Percentiles rank a stretch among this genome's conserved stretches.
Evolutionary conservation across 257 asterid genomes (phyloP).

Genomic region (Galeopsis tetrahit): DNA sequence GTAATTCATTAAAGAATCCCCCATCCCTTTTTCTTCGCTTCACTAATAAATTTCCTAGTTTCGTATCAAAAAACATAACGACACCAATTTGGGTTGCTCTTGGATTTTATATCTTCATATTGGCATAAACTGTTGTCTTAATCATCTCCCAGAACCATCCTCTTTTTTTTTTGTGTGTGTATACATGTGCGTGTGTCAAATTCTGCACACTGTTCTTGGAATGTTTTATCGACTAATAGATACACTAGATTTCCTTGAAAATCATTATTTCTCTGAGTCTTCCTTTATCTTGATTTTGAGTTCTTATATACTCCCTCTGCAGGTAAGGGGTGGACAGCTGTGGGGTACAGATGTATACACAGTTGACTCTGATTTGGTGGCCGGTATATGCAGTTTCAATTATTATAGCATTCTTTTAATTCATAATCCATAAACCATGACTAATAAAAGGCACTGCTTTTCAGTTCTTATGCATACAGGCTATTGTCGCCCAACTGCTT

Average conservation of each 20-base stretch:
- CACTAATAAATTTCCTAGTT: neutral
- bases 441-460: constrained; percentile 44
- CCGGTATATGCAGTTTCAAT: constrained; percentile 59
- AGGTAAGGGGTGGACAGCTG: constrained; percentile 97
- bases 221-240: constrained; percentile 6
- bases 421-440: constrained; percentile 18
- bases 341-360: constrained; percentile 99
- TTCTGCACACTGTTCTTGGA: constrained; percentile 24
- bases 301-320: constrained; percentile 41
- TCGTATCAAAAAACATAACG: neutral
- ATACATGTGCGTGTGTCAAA: neutral
- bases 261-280: constrained; percentile 15
- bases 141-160: neutral
- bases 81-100: neutral
- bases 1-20: neutral
- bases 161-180: neutral
- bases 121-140: constrained; percentile 14
- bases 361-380: constrained; percentile 97
- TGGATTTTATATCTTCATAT: constrained; percentile 10
- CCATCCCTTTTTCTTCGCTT: neutral
- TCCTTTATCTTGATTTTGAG: constrained; percentile 31
- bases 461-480: constrained; percentile 98
- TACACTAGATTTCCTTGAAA: constrained; percentile 12
- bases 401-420: constrained; percentile 18
- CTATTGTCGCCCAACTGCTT: constrained; percentile 89